Conservation (phyloP, 495 filamentous ascomycete genomes). For the Tuber umbilicatum region DNA sequence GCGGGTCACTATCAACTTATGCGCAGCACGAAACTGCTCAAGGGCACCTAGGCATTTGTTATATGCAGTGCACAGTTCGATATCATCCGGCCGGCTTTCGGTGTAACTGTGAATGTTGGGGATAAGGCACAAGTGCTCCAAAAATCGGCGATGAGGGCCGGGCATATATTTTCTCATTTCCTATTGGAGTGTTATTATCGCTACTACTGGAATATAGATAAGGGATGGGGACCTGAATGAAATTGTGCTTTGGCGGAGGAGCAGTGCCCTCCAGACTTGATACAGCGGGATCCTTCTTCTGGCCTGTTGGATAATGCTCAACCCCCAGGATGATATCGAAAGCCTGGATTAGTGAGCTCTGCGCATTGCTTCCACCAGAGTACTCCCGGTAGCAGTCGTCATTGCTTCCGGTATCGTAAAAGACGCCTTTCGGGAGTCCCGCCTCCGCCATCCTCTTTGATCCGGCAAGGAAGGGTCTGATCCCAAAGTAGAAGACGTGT, state of each 20-base stretch:
- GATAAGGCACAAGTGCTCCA: conserved; percentile 68
- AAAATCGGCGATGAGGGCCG: conserved; percentile 79
- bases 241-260: conserved; percentile 65
- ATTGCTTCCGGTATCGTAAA: conserved; percentile 72
- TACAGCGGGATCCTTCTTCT: conserved; percentile 49
- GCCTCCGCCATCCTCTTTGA: conserved; percentile 95
- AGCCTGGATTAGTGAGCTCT: conserved; percentile 91
- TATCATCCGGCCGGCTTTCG: conserved; percentile 55
- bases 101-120: conserved; percentile 88
- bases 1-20: conserved; percentile 91
- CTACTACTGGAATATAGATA: not conserved
- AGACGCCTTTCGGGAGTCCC: conserved; percentile 75
- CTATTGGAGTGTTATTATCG: conserved; percentile 25
- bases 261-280: conserved; percentile 51
- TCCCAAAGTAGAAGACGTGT: conserved; percentile 84
- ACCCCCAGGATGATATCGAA: conserved; percentile 88
- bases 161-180: conserved; percentile 99
- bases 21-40: conserved; percentile 81
- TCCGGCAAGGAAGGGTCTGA: conserved; percentile 89
- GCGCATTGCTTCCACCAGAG: conserved; percentile 87
- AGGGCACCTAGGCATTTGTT: conserved; percentile 90
- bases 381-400: conserved; percentile 65
- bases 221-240: conserved; percentile 56
- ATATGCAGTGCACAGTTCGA: conserved; percentile 67
- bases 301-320: conserved; percentile 85